These are phyloP conservation scores for Fusarium kyushuense DNA, from an alignment of 2,329 filamentous ascomycete species.

Conservation along the genomic window DNA sequence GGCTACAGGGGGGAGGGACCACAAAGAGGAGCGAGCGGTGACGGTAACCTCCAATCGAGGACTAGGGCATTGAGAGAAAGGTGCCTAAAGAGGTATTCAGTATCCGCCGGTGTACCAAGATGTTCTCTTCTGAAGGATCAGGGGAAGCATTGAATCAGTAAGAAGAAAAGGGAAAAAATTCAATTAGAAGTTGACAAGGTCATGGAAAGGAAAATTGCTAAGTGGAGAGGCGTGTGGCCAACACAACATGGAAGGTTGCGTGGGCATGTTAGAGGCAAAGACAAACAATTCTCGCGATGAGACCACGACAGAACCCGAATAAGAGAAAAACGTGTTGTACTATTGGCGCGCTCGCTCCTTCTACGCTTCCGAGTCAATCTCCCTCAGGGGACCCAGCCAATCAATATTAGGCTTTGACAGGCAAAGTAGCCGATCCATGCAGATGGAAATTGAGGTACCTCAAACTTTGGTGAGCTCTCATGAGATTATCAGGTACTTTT, in stretches of 20 bases:
- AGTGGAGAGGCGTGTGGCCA: slow-evolving; percentile 21
- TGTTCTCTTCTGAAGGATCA: background rate
- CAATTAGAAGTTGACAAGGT: background rate
- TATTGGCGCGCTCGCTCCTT: slow-evolving; percentile 37
- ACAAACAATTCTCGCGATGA: slow-evolving; percentile 28
- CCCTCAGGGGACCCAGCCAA: slow-evolving; percentile 36
- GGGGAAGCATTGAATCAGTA: background rate
- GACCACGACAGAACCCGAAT: slow-evolving; percentile 30
- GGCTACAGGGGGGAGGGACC: slow-evolving; percentile 4
- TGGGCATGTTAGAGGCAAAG: background rate
- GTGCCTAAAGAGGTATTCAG: slow-evolving; percentile 14
- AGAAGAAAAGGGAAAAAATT: background rate
- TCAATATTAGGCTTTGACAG: slow-evolving; percentile 30
- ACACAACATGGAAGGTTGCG: background rate
- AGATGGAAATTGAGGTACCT: slow-evolving; percentile 32
- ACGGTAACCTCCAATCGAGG: slow-evolving; percentile 22
- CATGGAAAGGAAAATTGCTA: slow-evolving; percentile 4
- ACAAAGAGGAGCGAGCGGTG: slow-evolving; percentile 19
- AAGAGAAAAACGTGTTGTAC: slow-evolving; percentile 49
- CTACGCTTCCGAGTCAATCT: slow-evolving; percentile 25
- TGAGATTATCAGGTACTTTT: background rate
- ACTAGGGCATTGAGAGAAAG: slow-evolving; percentile 11
- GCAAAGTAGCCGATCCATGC: slow-evolving; percentile 18
- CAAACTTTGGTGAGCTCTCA: background rate
- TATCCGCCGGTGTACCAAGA: slow-evolving; percentile 6